These are phyloP conservation scores for Yamadazyma sp. DNA, from an alignment of 1,139 yeast species.

Conservation along the genomic window DNA sequence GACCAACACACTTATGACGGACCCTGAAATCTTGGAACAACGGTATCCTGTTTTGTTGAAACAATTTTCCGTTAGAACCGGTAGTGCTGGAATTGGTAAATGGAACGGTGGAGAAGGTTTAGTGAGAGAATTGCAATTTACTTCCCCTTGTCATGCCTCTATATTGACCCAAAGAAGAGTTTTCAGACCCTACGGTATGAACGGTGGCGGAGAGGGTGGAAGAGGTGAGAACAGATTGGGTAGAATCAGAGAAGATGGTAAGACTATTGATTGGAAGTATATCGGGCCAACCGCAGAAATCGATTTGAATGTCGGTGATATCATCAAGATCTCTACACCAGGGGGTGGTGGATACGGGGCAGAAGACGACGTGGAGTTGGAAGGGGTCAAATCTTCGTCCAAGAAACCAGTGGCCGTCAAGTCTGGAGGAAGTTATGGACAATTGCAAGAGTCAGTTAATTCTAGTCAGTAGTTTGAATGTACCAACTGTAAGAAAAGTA, in stretches of 20 bases:
- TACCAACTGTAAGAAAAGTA: no score
- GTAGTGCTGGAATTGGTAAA: slow-evolving; percentile 37
- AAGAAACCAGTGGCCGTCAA: slow-evolving; percentile 5
- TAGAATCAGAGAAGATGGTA: slow-evolving; percentile 23
- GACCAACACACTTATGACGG: slow-evolving; percentile 45
- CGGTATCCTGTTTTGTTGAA: slow-evolving; percentile 35
- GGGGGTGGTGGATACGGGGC: slow-evolving; percentile 58
- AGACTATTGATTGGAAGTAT: slow-evolving; percentile 22
- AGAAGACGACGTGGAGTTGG: slow-evolving; percentile 6
- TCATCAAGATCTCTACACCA: slow-evolving; percentile 46
- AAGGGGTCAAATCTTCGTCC: background rate
- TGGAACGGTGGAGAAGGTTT: slow-evolving; percentile 36
- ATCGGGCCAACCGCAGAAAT: slow-evolving; percentile 22
- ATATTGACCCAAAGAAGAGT: slow-evolving; percentile 23
- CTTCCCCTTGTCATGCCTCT: slow-evolving; percentile 20
- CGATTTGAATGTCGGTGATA: slow-evolving; percentile 35
- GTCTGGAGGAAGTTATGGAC: slow-evolving; percentile 16
- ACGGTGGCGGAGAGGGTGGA: slow-evolving; percentile 44
- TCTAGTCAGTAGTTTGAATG: slow-evolving; percentile 17
- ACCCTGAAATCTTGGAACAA: slow-evolving; percentile 39
- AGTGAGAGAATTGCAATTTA: slow-evolving; percentile 22
- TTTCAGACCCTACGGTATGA: slow-evolving; percentile 21
- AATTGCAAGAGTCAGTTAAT: slow-evolving; percentile 13
- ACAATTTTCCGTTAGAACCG: slow-evolving; percentile 29
- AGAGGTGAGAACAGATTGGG: slow-evolving; percentile 63